Evolutionary conservation across 805 yeast species (phyloP).

Genomic region (Hanseniaspora hatyaiensis): DNA sequence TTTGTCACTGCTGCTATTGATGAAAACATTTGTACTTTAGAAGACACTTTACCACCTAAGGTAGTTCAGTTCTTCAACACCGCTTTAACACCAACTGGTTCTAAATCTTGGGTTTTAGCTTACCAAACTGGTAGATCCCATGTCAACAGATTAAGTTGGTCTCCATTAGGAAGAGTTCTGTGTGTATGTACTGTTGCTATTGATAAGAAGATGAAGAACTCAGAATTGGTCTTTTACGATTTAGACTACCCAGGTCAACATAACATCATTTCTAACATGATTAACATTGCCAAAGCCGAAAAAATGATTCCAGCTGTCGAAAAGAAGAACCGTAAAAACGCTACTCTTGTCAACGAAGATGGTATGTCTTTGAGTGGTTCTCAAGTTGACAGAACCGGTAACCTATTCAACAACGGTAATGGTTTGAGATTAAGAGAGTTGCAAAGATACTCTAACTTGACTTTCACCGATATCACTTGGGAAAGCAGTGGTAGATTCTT

Average conservation of each 20-base stretch:
- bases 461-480: constrained; percentile 80
- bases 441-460: constrained; percentile 54
- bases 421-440: constrained; percentile 31
- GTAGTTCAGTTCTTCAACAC: constrained; percentile 57
- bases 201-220: constrained; percentile 34
- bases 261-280: constrained; percentile 17
- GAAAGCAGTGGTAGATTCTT: constrained; percentile 91
- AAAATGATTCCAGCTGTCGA: neutral
- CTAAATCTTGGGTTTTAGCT: constrained; percentile 49
- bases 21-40: constrained; percentile 37
- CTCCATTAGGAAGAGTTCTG: constrained; percentile 87
- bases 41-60: constrained; percentile 56
- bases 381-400: constrained; percentile 21
- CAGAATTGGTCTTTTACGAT: constrained; percentile 78
- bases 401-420: constrained; percentile 14
- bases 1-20: constrained; percentile 65
- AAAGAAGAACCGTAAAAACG: constrained; percentile 30
- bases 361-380: constrained; percentile 26
- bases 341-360: constrained; percentile 30
- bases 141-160: constrained; percentile 67
- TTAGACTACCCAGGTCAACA: constrained; percentile 64
- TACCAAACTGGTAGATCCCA: constrained; percentile 49
- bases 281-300: constrained; percentile 1
- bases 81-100: constrained; percentile 28
- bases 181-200: constrained; percentile 39